These are phyloP conservation scores for Arabis alpina DNA, from an alignment of 345 rosid genomes.

Conservation along the genomic window DNA sequence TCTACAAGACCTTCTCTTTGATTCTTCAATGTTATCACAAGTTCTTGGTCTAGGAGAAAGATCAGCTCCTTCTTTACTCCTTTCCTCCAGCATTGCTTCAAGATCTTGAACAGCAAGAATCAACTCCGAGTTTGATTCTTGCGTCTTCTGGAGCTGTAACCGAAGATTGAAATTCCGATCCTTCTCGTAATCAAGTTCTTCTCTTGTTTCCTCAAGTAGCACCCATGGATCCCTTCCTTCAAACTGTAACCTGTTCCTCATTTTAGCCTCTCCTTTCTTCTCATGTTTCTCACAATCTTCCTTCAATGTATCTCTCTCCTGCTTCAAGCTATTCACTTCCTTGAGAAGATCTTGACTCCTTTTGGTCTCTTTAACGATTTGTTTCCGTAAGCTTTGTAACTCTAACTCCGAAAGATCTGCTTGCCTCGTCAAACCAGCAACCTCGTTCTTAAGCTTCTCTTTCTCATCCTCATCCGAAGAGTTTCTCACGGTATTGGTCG, in stretches of 20 bases:
- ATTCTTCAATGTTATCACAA: constrained; percentile 38
- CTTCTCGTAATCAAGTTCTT: constrained; percentile 75
- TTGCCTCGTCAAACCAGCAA: constrained; percentile 67
- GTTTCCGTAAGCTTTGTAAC: constrained; percentile 81
- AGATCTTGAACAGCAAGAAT: constrained; percentile 88
- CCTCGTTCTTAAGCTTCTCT: constrained; percentile 71
- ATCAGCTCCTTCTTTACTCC: constrained; percentile 48
- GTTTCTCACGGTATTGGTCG: constrained; percentile 48
- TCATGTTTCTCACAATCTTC: constrained; percentile 62
- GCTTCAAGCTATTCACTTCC: constrained; percentile 65
- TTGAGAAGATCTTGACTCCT: constrained; percentile 78
- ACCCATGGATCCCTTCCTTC: constrained; percentile 64
- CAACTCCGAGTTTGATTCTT: constrained; percentile 85
- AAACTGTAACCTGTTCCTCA: constrained; percentile 56
- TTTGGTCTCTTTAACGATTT: constrained; percentile 81
- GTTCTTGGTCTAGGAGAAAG: constrained; percentile 40
- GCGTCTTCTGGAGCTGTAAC: constrained; percentile 84
- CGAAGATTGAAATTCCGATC: constrained; percentile 68
- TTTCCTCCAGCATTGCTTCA: constrained; percentile 75
- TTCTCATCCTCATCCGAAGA: constrained; percentile 46
- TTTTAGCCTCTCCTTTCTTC: constrained; percentile 47
- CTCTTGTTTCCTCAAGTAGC: constrained; percentile 73
- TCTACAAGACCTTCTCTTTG: constrained; percentile 38
- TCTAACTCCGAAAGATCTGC: constrained; percentile 81
- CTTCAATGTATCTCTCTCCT: constrained; percentile 67